Evolutionary conservation across 345 rosid species (phyloP), one percentile per base, ranked within the genome.

Genomic region (Pistacia atlantica): DNA sequence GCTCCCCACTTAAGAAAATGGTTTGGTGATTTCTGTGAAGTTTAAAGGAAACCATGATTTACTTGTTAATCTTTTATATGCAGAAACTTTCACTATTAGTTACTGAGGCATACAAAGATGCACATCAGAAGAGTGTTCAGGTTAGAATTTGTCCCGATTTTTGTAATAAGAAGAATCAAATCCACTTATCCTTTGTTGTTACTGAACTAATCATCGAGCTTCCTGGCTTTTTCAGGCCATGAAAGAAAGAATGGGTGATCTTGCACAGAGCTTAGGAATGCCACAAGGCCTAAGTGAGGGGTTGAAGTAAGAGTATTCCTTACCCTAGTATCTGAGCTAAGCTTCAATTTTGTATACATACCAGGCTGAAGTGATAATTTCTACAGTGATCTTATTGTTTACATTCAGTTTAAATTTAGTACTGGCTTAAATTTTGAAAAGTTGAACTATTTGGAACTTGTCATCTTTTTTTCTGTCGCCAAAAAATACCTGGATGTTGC

Each of bases 241-340:
- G 95, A 92, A 95, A 84, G 93, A 91, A 78, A 89, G 95, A 80
- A 95, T 92, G 97, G 88, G 83, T 5, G 91, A 95, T 81, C 97
- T 95, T 72, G 97, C 97, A 10, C 97, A 90, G 80, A 95, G 97
- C 83, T 82, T 95, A 78, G 98, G 97, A 69, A 91, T 95, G 97
- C 97, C 98, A 8, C 97, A 87, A 3, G 94, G 97, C 0, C 86
- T 87, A 25, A 65, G 85, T n/a, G 93, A 89, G 28, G 94, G 94
- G 71, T 79, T 86, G 20, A 87, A 94, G 86, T 90, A 84, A 83
- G 75, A 59, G 55, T n/a, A 64, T n/a, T 16, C 65, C 37, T 14
- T 8, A 52, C 25, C 1, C 62, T 48, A 5, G 48, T 61, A 65
- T 49, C 71, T 55, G 35, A 56, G 56, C n/a, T 31, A 42, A 28